These are phyloP conservation scores for Cynara cardunculus DNA, from an alignment of 129 eudicot genomes.

Conservation along the genomic window DNA sequence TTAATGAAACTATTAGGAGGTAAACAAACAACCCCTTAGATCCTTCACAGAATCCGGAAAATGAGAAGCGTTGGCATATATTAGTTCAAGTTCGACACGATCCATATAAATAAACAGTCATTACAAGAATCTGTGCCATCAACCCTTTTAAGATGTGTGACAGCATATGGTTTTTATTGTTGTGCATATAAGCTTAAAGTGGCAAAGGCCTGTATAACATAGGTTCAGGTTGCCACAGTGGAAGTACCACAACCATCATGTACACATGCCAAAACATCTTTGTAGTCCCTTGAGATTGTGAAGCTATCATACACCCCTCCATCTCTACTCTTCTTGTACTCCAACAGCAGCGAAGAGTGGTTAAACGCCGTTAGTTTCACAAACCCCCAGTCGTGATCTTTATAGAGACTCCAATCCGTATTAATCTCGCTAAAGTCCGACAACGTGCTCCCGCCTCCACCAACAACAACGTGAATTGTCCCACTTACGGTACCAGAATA, in stretches of 20 bases:
- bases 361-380: constrained; percentile 68
- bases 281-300: constrained; percentile 69
- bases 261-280: constrained; percentile 62
- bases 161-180: not conserved
- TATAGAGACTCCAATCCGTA: constrained; percentile 57
- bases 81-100: not conserved
- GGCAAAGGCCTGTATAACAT: not conserved
- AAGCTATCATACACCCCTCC: constrained; percentile 62
- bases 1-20: no score
- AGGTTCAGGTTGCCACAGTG: constrained; percentile 28
- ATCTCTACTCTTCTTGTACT: constrained; percentile 72
- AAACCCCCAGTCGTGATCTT: constrained; percentile 57
- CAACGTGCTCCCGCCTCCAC: constrained; percentile 65
- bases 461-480: constrained; percentile 65
- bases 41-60: not conserved
- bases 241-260: constrained; percentile 51
- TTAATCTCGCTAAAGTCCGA: constrained; percentile 34
- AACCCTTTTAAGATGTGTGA: not conserved
- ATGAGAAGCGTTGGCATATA: not conserved
- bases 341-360: constrained; percentile 59
- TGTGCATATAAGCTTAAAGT: not conserved
- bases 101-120: not conserved
- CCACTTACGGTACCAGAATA: constrained; percentile 52
- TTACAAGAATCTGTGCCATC: not conserved
- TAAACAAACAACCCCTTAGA: no score